Evolutionary conservation across 192 early-diverging fungal genomes (phyloP).

Genomic region (Phycomyces nitens): DNA sequence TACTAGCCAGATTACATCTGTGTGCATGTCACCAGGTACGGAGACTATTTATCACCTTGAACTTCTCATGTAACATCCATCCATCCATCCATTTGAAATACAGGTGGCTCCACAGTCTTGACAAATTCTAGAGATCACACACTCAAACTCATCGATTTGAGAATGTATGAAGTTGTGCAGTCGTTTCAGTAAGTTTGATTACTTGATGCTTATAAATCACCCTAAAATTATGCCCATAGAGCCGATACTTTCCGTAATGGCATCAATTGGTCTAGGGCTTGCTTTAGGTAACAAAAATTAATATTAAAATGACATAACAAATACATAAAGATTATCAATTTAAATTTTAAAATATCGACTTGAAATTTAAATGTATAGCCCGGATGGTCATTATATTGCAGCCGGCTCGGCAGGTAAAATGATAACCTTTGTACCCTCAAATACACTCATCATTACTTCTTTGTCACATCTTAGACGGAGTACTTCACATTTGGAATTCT

Average conservation of each 20-base stretch:
- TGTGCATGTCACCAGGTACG: conserved; percentile 68
- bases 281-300: conserved; percentile 53
- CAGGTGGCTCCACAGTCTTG: conserved; percentile 70
- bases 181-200: conserved; percentile 64
- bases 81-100: neutral
- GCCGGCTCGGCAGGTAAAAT: conserved; percentile 65
- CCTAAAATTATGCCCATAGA: no score
- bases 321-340: neutral
- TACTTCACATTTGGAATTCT: conserved; percentile 77
- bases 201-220: no score
- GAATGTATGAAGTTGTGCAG: conserved; percentile 68
- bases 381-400: conserved; percentile 79
- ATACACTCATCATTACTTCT: neutral
- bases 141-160: conserved; percentile 76
- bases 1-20: conserved; percentile 84
- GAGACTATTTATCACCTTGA: neutral
- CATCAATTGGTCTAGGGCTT: conserved; percentile 86
- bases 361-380: conserved; percentile 51
- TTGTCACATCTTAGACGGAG: conserved; percentile 52
- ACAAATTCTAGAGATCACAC: conserved; percentile 95
- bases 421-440: neutral
- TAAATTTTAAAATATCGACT: neutral
- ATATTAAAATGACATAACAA: neutral
- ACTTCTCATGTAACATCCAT: no score
- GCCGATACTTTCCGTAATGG: conserved; percentile 77